Conservation (phyloP, 768 basidiomycete genomes). For the Boletus rubropictus region DNA sequence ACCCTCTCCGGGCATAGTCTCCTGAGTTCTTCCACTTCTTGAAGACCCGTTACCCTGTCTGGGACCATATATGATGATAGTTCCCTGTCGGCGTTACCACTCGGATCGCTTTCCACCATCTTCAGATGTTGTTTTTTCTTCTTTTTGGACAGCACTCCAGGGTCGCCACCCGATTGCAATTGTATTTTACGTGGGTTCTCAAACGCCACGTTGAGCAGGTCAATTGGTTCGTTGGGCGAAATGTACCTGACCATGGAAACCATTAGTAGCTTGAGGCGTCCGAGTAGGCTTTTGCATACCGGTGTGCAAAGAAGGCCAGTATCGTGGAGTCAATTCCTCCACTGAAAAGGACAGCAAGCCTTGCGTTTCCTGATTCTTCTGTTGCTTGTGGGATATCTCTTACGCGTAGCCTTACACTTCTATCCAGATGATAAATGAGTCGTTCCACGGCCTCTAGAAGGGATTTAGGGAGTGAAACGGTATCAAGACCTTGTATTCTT, state of each 20-base stretch:
- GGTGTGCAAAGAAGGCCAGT: slow-evolving; percentile 73
- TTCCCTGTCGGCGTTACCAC: slow-evolving; percentile 10
- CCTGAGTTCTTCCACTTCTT: slow-evolving; percentile 73
- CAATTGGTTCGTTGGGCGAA: slow-evolving; percentile 74
- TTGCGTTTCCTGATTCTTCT: slow-evolving; percentile 35
- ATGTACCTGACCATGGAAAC: slow-evolving; percentile 48
- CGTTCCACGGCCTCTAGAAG: slow-evolving; percentile 38
- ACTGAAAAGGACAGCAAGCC: slow-evolving; percentile 86
- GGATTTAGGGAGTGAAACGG: slow-evolving; percentile 30
- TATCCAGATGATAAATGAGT: slow-evolving; percentile 50
- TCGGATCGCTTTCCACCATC: neutral
- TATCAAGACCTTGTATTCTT: slow-evolving; percentile 17
- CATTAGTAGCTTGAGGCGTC: neutral
- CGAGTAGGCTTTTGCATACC: slow-evolving; percentile 35
- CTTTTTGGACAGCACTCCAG: slow-evolving; percentile 40
- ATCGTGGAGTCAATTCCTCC: slow-evolving; percentile 94
- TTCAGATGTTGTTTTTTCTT: slow-evolving; percentile 33
- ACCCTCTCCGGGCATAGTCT: slow-evolving; percentile 66
- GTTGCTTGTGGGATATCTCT: slow-evolving; percentile 57
- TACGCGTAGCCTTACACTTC: slow-evolving; percentile 65
- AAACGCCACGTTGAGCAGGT: slow-evolving; percentile 89
- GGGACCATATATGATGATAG: slow-evolving; percentile 67
- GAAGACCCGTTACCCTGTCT: slow-evolving; percentile 76
- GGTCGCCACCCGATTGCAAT: slow-evolving; percentile 42
- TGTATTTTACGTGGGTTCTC: slow-evolving; percentile 85